A percentile compares a stretch with the other conserved stretches of the same genome.
These are phyloP conservation scores for Lasiosphaeria ovina DNA, from an alignment of 495 filamentous ascomycete species.

Conservation along the genomic window DNA sequence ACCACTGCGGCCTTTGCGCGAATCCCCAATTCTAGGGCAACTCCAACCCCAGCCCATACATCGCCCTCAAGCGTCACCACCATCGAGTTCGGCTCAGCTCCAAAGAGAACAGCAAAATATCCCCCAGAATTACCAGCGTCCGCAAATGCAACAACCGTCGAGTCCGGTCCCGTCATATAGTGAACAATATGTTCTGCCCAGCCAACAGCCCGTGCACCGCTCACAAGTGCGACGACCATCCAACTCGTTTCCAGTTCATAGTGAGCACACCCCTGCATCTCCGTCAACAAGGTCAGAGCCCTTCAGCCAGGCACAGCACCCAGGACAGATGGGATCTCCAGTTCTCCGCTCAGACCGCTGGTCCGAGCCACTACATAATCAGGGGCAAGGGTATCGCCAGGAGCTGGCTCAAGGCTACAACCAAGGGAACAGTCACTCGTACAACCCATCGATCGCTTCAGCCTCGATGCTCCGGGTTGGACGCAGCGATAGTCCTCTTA, in stretches of 20 bases:
- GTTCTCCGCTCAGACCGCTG: slow-evolving; percentile 12
- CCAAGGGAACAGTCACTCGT: background rate
- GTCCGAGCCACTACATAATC: slow-evolving; percentile 12
- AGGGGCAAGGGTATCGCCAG: background rate
- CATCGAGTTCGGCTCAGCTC: background rate
- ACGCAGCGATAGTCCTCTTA: background rate
- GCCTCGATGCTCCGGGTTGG: background rate
- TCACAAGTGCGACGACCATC: background rate
- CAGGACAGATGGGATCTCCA: background rate
- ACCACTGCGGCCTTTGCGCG: background rate
- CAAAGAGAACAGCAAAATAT: slow-evolving; percentile 4
- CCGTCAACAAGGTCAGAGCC: slow-evolving; percentile 19
- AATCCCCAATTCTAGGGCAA: background rate
- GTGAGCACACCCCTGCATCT: slow-evolving; percentile 5
- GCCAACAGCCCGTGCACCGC: background rate
- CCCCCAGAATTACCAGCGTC: background rate
- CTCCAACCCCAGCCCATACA: background rate
- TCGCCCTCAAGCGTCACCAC: background rate
- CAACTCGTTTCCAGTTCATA: background rate
- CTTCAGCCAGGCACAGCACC: background rate
- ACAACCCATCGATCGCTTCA: background rate
- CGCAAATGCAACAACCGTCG: background rate
- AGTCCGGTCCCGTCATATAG: background rate
- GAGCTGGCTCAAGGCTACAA: no score
- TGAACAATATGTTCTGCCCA: no score